Base-by-base conservation (phyloP, 352 stramenopile genomes). In the Peronosclerospora sorghi region DNA sequence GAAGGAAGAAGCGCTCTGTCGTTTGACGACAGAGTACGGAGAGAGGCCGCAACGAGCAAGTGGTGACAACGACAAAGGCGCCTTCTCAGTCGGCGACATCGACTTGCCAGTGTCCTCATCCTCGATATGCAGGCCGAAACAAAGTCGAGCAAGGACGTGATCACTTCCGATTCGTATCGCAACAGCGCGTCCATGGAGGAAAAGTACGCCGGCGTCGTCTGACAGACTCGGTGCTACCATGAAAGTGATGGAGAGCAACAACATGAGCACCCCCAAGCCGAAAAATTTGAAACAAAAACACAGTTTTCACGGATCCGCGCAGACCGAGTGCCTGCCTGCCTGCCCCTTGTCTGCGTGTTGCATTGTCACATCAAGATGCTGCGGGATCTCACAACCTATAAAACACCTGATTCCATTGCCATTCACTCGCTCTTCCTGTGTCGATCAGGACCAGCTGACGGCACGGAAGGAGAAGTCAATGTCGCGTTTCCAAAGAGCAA, bases 141-240 rank as follows among this genome's bases (percentile, higher is more conserved):
- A n/a, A n/a, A n/a, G n/a, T n/a, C n/a, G 79, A 91, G 46, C 65
- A 91, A 56, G 84, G 88, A 65, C 87, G 89, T 28, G 89, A 80
- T 48, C 62, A 85, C 37, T 43, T n/a, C n/a, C n/a, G n/a, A n/a
- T n/a, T n/a, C n/a, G n/a, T 91, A 13, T 48, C 89, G 8, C 76
- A 83, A 36, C 73, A 91, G 35, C 68, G 75, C 4, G 64, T n/a
- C n/a, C n/a, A n/a, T n/a, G n/a, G n/a, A n/a, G n/a, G n/a, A n/a
- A n/a, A n/a, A n/a, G n/a, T n/a, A n/a, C n/a, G n/a, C n/a, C n/a
- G n/a, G n/a, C n/a, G n/a, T n/a, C n/a, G n/a, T n/a, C n/a, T n/a
- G n/a, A n/a, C n/a, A n/a, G n/a, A n/a, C n/a, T n/a, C n/a, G n/a
- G n/a, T n/a, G n/a, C n/a, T n/a, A n/a, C n/a, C n/a, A n/a, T n/a